Evolutionary conservation across 2,329 filamentous ascomycete genomes (phyloP).

Genomic region (Monilinia polystroma): DNA sequence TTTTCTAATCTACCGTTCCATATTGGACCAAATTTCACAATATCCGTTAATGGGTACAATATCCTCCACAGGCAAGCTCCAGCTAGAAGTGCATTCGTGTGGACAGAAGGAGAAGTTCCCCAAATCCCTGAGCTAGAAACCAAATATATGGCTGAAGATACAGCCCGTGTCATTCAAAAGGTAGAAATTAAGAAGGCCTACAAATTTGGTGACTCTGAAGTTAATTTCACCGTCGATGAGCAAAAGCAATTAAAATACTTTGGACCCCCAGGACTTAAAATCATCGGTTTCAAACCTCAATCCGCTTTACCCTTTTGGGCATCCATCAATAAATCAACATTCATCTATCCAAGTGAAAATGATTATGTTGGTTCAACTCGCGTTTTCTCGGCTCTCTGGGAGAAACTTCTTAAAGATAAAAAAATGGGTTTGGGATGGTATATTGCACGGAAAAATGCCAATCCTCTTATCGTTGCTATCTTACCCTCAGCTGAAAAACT

Average conservation of each 20-base stretch:
- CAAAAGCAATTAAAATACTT: constrained; percentile 75
- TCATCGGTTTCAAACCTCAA: constrained; percentile 90
- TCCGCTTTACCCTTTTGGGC: constrained; percentile 77
- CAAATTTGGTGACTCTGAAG: constrained; percentile 89
- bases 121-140: constrained; percentile 77
- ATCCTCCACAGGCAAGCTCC: constrained; percentile 81
- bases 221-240: constrained; percentile 84
- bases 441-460: constrained; percentile 75
- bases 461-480: constrained; percentile 77
- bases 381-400: constrained; percentile 87
- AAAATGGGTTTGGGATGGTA: constrained; percentile 91
- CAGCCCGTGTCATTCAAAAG: constrained; percentile 73
- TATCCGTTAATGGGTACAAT: constrained; percentile 92
- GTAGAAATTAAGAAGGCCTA: constrained; percentile 85
- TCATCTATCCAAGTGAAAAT: constrained; percentile 91
- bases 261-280: constrained; percentile 76
- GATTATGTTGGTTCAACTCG: constrained; percentile 87
- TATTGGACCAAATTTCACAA: constrained; percentile 77
- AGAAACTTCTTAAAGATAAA: constrained; percentile 75
- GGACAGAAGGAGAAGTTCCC: constrained; percentile 78
- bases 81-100: constrained; percentile 82
- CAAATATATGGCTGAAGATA: constrained; percentile 74
- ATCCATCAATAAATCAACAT: constrained; percentile 79
- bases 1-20: constrained; percentile 89
- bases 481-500: constrained; percentile 69